Base-by-base conservation (phyloP, 2,329 filamentous ascomycete genomes). In the Fusarium irregulare region DNA sequence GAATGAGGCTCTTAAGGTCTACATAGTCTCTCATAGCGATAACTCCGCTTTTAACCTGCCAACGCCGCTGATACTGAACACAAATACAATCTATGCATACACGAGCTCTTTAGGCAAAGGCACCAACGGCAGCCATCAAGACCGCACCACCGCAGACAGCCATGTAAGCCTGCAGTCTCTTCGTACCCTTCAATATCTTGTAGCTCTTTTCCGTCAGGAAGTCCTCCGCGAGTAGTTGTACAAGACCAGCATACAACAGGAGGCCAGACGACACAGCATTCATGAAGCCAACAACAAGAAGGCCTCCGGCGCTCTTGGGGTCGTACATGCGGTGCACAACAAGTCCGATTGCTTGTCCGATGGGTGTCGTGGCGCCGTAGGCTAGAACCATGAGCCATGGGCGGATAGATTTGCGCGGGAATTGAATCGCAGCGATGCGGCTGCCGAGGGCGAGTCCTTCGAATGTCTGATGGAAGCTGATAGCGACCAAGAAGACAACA, bases 361-460 rank as follows among this genome's bases (percentile, higher is more conserved):
- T 83, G 0, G 93, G 93, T 0, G 93, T 97, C 2, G 91, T 93
- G 62, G 87, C 84, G 21, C 92, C 92, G 73, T 93, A 94, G 3
- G 91, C 91, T 16, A 94, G 80, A 2, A 92, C 91, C 91, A 94
- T 93, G 11, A 93, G 84, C 91, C 91, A 97, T 0, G 96, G 95
- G 49, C 92, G 92, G 3, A 88, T 81, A 0, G 92, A 95, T 4
- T 86, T 86, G 21, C 86, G 86, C 0, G 92, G 88, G 75, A 98
- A 97, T 78, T 91, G 89, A 28, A 97, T 89, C 12, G 92, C 91
- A 1, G 93, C 92, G 73, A 97, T 97, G 61, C 93, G 91, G 45
- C 92, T 92, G 9, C 93, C 93, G 7, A 97, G 87, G 0, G 93
- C 93, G 16, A 97, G 89, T 3, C 93, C 93, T 81, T 97, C 93